Evolutionary conservation across 2,329 filamentous ascomycete species (phyloP).

Genomic region (Aspergillus novoparasiticus): DNA sequence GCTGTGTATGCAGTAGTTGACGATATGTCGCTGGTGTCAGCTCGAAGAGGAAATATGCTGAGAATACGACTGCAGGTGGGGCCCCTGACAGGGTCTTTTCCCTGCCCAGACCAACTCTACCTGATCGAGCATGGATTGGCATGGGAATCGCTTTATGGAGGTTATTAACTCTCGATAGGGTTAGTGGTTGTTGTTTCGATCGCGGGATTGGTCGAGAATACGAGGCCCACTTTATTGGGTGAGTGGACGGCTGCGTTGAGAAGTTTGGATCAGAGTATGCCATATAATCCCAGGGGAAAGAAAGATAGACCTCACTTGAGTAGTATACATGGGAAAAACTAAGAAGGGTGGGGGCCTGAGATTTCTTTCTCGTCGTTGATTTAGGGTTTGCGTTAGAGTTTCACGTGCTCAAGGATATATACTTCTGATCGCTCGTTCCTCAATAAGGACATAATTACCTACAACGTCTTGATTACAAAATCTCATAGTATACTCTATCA

Average conservation of each 20-base stretch:
- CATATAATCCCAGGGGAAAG: not conserved
- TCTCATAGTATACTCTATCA: too few species aligned
- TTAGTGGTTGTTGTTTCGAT: not conserved
- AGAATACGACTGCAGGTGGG: not conserved
- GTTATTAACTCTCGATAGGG: not conserved
- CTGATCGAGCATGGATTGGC: not conserved
- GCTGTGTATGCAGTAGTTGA: not conserved
- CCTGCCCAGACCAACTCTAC: not conserved
- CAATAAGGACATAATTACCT: too few species aligned
- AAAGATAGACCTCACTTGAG: too few species aligned
- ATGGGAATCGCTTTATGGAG: not conserved
- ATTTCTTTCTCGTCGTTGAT: not conserved
- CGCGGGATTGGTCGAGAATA: not conserved
- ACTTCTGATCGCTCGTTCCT: too few species aligned
- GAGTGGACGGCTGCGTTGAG: not conserved
- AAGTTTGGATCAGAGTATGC: not conserved
- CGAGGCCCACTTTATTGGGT: not conserved
- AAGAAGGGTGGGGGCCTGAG: not conserved
- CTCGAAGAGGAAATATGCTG: conserved; percentile 1
- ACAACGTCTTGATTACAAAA: too few species aligned
- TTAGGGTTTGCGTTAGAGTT: not conserved
- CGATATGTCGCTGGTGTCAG: not conserved
- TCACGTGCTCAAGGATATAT: not conserved
- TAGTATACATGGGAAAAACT: too few species aligned
- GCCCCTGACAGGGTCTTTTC: not conserved